Conservation (phyloP, 441 rosid genomes). For the Pelargonium myrrhifolium region DNA sequence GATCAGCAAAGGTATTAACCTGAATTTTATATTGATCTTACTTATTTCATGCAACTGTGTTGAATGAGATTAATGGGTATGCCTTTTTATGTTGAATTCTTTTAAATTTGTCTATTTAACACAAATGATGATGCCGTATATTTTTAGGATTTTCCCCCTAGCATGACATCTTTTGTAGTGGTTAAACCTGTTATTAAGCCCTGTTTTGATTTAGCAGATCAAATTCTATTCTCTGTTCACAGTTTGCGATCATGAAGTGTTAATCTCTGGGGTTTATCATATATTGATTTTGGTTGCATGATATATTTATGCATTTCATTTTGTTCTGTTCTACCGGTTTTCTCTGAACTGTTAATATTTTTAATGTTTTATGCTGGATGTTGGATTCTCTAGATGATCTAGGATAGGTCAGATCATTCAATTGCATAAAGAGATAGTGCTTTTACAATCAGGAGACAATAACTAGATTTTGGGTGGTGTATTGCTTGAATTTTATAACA, state of each 20-base stretch:
- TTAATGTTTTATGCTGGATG: background rate
- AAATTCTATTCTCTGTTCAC: background rate
- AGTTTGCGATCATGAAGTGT: background rate
- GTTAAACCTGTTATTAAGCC: background rate
- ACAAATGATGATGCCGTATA: background rate
- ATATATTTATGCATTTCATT: background rate
- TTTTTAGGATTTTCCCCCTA: background rate
- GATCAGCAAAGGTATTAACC: conserved; percentile 33
- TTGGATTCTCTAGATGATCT: background rate
- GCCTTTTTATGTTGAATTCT: background rate
- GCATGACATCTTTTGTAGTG: background rate
- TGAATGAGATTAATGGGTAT: background rate
- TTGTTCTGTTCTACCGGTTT: background rate
- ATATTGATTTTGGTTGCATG: too few relatives aligned
- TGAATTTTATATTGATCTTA: background rate
- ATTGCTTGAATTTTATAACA: background rate
- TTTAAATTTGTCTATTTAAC: background rate
- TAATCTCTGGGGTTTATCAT: background rate
- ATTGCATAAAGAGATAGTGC: background rate
- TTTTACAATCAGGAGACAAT: background rate
- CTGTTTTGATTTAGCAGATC: background rate
- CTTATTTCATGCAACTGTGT: background rate
- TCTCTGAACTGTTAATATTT: background rate
- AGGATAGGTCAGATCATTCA: background rate
- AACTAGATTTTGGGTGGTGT: background rate